These are phyloP conservation scores for Myrica gale DNA, from an alignment of 306 rosid species.

Conservation along the genomic window DNA sequence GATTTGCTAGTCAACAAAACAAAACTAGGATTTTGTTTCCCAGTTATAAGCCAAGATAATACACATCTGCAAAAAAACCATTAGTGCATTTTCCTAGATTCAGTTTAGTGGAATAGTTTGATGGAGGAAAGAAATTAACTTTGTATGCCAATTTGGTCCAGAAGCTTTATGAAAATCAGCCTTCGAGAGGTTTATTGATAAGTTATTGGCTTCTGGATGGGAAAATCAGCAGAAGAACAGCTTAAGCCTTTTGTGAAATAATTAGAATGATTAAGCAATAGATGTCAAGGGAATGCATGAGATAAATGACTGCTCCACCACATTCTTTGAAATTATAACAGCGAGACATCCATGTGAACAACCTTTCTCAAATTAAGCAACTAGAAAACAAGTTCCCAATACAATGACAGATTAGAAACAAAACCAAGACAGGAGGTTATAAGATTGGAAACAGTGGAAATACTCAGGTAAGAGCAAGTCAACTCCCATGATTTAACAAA, in stretches of 20 bases:
- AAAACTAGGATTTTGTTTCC: slow-evolving; percentile 17
- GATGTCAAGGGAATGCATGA: neutral
- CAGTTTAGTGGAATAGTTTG: too few relatives aligned
- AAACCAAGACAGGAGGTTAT: neutral
- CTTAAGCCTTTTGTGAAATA: too few relatives aligned
- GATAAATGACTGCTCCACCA: neutral
- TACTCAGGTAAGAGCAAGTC: neutral
- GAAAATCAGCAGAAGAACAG: too few relatives aligned
- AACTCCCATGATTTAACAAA: neutral
- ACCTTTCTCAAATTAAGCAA: neutral
- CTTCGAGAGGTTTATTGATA: too few relatives aligned
- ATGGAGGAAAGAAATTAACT: too few relatives aligned
- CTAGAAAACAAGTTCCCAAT: neutral
- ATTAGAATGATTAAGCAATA: neutral
- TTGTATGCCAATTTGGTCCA: too few relatives aligned
- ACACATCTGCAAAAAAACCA: too few relatives aligned
- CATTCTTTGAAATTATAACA: neutral
- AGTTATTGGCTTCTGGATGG: too few relatives aligned
- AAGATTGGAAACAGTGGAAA: neutral
- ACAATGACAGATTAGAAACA: neutral
- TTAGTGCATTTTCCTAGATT: too few relatives aligned
- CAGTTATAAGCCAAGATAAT: slow-evolving; percentile 5
- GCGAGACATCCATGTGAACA: neutral
- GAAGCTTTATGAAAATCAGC: too few relatives aligned
- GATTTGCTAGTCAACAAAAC: slow-evolving; percentile 7